Conservation (phyloP, 148 eudicot species). For the Amaranthus hypochondriacus region DNA sequence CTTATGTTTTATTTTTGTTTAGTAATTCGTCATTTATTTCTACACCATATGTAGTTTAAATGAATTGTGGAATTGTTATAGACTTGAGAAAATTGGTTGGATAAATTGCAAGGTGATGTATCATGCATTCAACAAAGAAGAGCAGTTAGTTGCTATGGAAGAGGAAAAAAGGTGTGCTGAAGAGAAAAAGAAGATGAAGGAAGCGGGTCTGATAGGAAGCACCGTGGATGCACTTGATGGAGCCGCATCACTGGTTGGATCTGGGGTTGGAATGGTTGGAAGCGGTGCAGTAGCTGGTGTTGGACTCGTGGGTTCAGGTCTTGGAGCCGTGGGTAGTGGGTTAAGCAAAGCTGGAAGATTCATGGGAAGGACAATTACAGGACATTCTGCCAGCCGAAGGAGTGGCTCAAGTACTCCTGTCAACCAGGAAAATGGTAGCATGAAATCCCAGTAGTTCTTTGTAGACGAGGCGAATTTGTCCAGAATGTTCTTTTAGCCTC, state of each 20-base stretch:
- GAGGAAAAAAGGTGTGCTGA: slow-evolving; percentile 70
- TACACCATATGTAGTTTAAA: neutral
- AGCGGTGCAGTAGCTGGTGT: slow-evolving; percentile 67
- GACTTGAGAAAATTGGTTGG: neutral
- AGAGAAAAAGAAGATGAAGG: slow-evolving; percentile 79
- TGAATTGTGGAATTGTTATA: neutral
- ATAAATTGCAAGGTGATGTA: slow-evolving; percentile 48
- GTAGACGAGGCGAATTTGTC: slow-evolving; percentile 13
- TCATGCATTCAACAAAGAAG: slow-evolving; percentile 77
- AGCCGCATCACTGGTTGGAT: slow-evolving; percentile 59
- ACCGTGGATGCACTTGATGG: slow-evolving; percentile 88
- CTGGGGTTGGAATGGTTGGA: slow-evolving; percentile 64
- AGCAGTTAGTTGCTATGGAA: slow-evolving; percentile 73
- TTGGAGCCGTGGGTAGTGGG: slow-evolving; percentile 79
- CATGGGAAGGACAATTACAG: slow-evolving; percentile 85
- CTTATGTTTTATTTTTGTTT: too few relatives aligned
- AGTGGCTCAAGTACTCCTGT: slow-evolving; percentile 64
- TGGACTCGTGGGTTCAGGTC: slow-evolving; percentile 62
- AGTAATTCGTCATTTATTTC: too few relatives aligned
- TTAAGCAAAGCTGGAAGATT: slow-evolving; percentile 82
- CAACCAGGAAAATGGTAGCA: slow-evolving; percentile 57
- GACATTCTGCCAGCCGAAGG: slow-evolving; percentile 38
- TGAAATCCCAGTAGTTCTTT: slow-evolving; percentile 32
- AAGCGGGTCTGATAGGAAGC: slow-evolving; percentile 80
- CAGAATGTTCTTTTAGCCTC: neutral